Conservation (phyloP, 2,329 filamentous ascomycete genomes). For the Aspergillus intermedius region DNA sequence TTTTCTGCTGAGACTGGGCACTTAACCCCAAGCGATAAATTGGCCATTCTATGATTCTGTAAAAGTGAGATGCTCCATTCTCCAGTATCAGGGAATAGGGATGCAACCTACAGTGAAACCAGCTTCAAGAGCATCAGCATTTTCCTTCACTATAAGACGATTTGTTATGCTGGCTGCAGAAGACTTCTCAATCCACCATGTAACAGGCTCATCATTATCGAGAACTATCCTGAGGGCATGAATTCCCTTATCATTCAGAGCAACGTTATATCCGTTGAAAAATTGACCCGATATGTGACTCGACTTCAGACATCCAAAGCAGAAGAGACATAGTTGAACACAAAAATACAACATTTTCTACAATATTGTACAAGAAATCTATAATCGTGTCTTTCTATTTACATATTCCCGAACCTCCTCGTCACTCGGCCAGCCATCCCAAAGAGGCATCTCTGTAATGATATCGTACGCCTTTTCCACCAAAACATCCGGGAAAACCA, state of each 20-base stretch:
- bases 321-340: not conserved
- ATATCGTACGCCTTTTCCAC: constrained; percentile 33
- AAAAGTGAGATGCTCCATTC: not conserved
- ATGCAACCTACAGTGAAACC: not conserved
- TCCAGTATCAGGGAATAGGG: not conserved
- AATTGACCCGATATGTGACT: not conserved
- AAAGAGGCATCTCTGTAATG: constrained; percentile 26
- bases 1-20: not conserved
- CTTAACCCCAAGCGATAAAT: not conserved
- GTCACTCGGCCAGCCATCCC: constrained; percentile 38
- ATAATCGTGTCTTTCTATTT: constrained; percentile 6
- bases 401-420: constrained; percentile 35
- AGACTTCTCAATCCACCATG: not conserved
- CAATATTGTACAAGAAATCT: constrained; percentile 9
- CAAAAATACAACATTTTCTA: constrained; percentile 3
- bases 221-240: not conserved
- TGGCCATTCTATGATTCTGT: not conserved
- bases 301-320: too few relatives aligned
- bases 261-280: not conserved
- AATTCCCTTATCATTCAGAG: not conserved
- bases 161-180: not conserved
- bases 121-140: not conserved
- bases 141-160: not conserved
- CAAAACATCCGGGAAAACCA: constrained; percentile 20
- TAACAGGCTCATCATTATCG: not conserved